Evolutionary conservation across 805 yeast genomes (phyloP).

Genomic region (Candida berthetii): DNA sequence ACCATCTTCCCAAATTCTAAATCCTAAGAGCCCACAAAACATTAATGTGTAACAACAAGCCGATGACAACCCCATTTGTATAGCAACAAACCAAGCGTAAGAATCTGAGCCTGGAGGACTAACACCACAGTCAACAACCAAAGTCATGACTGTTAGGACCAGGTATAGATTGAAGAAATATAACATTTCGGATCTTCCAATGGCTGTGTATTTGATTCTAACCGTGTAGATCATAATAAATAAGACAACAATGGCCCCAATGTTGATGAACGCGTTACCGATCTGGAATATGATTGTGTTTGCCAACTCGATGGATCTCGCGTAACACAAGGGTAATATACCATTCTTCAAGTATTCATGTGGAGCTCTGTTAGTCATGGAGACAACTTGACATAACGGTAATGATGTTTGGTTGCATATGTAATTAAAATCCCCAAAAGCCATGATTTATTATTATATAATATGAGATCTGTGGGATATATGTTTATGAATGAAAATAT

Average conservation of each 20-base stretch:
- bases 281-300: constrained; percentile 87
- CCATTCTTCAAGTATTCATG: constrained; percentile 42
- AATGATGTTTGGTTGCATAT: constrained; percentile 62
- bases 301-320: constrained; percentile 81
- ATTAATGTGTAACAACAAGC: constrained; percentile 66
- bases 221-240: constrained; percentile 72
- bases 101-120: constrained; percentile 76
- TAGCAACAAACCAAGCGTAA: constrained; percentile 77
- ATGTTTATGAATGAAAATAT: neutral
- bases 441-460: neutral
- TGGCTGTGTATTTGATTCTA: constrained; percentile 85
- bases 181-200: constrained; percentile 84
- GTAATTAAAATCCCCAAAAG: constrained; percentile 7
- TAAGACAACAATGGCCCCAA: constrained; percentile 61
- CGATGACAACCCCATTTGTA: constrained; percentile 70
- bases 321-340: constrained; percentile 71
- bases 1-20: constrained; percentile 95
- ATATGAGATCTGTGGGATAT: too few relatives aligned
- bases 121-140: constrained; percentile 89
- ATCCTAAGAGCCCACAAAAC: constrained; percentile 73
- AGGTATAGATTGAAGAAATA: constrained; percentile 59
- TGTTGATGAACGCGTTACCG: constrained; percentile 82
- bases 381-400: constrained; percentile 75
- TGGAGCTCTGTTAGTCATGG: constrained; percentile 32
- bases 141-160: constrained; percentile 52